Conservation (phyloP, 768 basidiomycete species). For the Suillus fuscotomentosus region DNA sequence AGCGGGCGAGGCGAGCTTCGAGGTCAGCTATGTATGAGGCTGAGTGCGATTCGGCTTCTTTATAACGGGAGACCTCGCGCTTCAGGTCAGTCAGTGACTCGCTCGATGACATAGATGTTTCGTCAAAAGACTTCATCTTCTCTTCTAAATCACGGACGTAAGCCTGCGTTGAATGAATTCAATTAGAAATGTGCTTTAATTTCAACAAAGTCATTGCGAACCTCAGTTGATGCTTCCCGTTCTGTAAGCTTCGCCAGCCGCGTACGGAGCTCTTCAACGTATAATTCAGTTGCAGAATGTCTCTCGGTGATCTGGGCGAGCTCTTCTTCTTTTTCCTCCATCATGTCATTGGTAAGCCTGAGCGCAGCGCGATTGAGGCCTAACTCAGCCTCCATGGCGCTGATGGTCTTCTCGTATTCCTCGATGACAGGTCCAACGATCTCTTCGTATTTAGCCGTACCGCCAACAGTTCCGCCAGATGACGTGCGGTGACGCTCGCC, state of each 20-base stretch:
- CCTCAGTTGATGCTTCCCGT: conserved; percentile 90
- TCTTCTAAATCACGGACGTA: conserved; percentile 94
- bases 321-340: conserved; percentile 89
- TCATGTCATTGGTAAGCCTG: conserved; percentile 87
- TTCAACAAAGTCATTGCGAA: conserved; percentile 24
- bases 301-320: conserved; percentile 61
- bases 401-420: conserved; percentile 97
- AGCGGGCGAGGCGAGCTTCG: conserved; percentile 73
- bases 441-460: conserved; percentile 81
- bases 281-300: conserved; percentile 77
- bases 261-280: conserved; percentile 81
- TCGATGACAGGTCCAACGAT: conserved; percentile 97
- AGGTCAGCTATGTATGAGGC: conserved; percentile 82
- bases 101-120: conserved; percentile 70
- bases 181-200: conserved; percentile 4
- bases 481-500: conserved; percentile 69
- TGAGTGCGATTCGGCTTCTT: conserved; percentile 71
- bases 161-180: conserved; percentile 48
- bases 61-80: conserved; percentile 77
- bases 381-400: conserved; percentile 91
- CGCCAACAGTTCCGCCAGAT: conserved; percentile 57
- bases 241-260: conserved; percentile 83
- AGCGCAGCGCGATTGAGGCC: conserved; percentile 84
- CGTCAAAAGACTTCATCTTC: conserved; percentile 84
- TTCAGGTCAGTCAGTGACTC: conserved; percentile 82